Conservation (phyloP, 305 asterid species). For the Fraxinus nigra region DNA sequence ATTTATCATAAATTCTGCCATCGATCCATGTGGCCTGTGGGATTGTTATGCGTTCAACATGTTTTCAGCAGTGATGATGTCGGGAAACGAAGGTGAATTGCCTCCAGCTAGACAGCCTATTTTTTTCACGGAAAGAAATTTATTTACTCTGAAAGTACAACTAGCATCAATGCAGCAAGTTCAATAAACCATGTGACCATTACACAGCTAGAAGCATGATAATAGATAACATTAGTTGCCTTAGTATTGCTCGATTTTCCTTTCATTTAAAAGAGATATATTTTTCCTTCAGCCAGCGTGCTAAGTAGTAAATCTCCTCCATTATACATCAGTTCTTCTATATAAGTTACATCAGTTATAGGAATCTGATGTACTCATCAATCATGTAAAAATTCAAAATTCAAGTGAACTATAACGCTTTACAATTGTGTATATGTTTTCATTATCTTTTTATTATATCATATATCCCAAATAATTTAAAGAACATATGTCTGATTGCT, state of each 20-base stretch:
- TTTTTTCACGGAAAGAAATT: conserved; percentile 37
- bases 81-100: conserved; percentile 34
- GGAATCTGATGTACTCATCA: background rate
- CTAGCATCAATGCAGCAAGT: conserved; percentile 24
- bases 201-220: conserved; percentile 32
- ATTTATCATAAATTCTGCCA: conserved; percentile 19
- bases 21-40: conserved; percentile 27
- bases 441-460: background rate
- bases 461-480: background rate
- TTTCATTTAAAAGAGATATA: background rate
- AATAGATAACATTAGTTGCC: background rate
- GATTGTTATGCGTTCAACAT: conserved; percentile 51
- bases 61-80: conserved; percentile 47
- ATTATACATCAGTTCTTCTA: background rate
- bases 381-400: background rate
- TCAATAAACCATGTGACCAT: conserved; percentile 32
- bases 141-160: conserved; percentile 9
- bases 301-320: background rate
- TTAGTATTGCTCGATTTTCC: background rate
- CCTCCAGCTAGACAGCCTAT: conserved; percentile 52
- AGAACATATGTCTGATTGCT: background rate
- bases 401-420: background rate
- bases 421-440: too few species aligned
- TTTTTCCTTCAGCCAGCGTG: background rate
- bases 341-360: background rate